Base-by-base conservation (phyloP, 805 yeast genomes). In the Pichia pseudocactophila region DNA sequence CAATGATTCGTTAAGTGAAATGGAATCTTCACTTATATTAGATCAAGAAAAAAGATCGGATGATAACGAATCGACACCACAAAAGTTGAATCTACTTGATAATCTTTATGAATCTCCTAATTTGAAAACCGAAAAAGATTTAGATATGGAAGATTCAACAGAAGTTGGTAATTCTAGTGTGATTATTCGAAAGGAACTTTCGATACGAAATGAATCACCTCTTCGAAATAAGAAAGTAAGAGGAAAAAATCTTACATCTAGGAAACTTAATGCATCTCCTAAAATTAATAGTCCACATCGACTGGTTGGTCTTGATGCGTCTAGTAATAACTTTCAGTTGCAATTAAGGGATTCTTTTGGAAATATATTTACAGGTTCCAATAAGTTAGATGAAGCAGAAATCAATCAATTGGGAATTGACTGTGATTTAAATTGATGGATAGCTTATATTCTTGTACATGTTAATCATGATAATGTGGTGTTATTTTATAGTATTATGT, bases 281-380 rank as follows among this genome's bases (percentile, higher is more conserved):
- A 49, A 35, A 32, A 50, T 49, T 12, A 42, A 41, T 1, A 47
- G 51, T 26, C 54, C 54, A 2, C 45, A 46, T 36, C 33, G 54
- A 30, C 45, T 50, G 50, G 46, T 43, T 4, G 53, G 52, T 1
- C 32, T 50, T 7, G 49, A 49, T 22, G 40, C 50, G 3, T 34
- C 36, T 9, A 38, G 37, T 15, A 40, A 37, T 26, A 30, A 27
- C 13, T 37, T 40, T 36, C 47, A 44, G 11, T 13, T 43, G 7
- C 39, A 39, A 13, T 15, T 43, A 7, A 15, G 42, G 15, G 42
- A 43, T 5, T 38, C 42, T 2, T 18, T 39, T 12, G 33, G 34
- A 12, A 35, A 30, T 10, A 27, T 32, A 22, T 22, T 22, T 8
- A 22, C 25, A 5, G 37, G 13, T 28, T 28, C 11, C 31, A 28